Base-by-base conservation (phyloP, 495 filamentous ascomycete genomes). In the Podospora pseudopauciseta region DNA sequence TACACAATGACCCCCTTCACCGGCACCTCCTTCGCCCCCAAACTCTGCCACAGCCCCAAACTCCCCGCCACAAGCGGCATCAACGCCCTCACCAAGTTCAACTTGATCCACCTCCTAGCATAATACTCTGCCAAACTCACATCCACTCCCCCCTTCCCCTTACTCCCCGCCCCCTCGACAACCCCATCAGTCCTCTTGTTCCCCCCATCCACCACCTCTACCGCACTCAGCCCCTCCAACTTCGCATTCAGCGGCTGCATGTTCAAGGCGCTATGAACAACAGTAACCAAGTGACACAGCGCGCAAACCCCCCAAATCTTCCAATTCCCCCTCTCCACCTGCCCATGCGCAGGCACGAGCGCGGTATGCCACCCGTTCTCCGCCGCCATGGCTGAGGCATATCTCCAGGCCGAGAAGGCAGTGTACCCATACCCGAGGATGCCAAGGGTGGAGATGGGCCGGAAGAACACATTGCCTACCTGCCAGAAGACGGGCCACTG, bases 191-290 rank as follows among this genome's bases (percentile, higher is more conserved):
- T 49, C 39, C 15, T 49, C 15, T 49, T 49, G 15, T 49, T 32
- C 30, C 30, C 30, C 30, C 30, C 30, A 7, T 32, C 30, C 30
- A 32, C 30, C 19, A 57, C 23, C 23, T 3, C 56, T 20, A 27
- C 26, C 26, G 28, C 49, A 1, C 69, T 49, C 54, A 84, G 72
- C 13, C 71, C 80, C 26, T 80, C 78, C 19, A 84, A 64, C 74
- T 81, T 82, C 61, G 75, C 75, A 67, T 85, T 84, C 64, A 84
- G 68, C 58, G 81, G 80, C 78, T 83, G 81, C 83, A 85, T 83
- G 65, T 85, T 85, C 3, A 79, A 7, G 2, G 82, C 83, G 19
- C 77, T 80, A 60, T 84, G 81, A 39, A 84, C 66, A n/a, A 84
- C 78, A 0, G 77, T 81, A 34, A 79, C 69, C 15, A 85, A 70